phyloP scores from a whole-genome alignment of 805 yeast species.

The Saturnispora ahearnii region DNA sequence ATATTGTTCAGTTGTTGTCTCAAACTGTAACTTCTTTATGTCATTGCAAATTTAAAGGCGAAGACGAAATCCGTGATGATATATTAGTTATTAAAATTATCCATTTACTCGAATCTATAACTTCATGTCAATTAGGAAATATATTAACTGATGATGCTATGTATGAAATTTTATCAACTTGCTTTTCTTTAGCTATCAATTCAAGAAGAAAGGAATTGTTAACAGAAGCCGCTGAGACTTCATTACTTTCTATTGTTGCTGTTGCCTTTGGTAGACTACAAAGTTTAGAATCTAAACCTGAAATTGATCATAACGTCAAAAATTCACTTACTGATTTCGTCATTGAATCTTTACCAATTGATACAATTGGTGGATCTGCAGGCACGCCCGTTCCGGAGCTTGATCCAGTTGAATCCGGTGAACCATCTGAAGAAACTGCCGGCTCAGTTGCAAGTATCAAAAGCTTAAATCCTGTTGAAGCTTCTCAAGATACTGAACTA shows the following conservation, averaged over 20 bases:
- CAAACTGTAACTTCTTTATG: slow-evolving; percentile 71
- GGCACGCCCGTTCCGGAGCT: slow-evolving; percentile 7
- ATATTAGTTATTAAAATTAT: slow-evolving; percentile 80
- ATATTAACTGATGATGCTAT: slow-evolving; percentile 73
- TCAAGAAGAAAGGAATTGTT: slow-evolving; percentile 84
- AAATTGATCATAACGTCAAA: slow-evolving; percentile 25
- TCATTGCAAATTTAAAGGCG: slow-evolving; percentile 92
- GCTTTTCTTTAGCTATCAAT: slow-evolving; percentile 85
- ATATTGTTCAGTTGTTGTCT: slow-evolving; percentile 48
- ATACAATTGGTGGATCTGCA: slow-evolving; percentile 44
- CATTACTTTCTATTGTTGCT: slow-evolving; percentile 61
- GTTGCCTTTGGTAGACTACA: slow-evolving; percentile 56
- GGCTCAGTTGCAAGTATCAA: background rate
- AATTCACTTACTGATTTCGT: slow-evolving; percentile 19
- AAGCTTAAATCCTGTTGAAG: background rate
- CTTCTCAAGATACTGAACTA: background rate
- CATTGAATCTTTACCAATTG: slow-evolving; percentile 40
- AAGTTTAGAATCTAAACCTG: slow-evolving; percentile 33
- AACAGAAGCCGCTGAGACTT: slow-evolving; percentile 80
- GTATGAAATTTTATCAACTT: slow-evolving; percentile 84
- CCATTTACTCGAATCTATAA: slow-evolving; percentile 57
- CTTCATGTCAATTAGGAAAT: slow-evolving; percentile 55
- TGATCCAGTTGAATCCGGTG: background rate
- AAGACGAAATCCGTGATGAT: slow-evolving; percentile 88
- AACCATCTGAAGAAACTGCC: slow-evolving; percentile 1